These are phyloP conservation scores for Linum usitatissimum DNA, from an alignment of 345 rosid genomes.

Conservation along the genomic window DNA sequence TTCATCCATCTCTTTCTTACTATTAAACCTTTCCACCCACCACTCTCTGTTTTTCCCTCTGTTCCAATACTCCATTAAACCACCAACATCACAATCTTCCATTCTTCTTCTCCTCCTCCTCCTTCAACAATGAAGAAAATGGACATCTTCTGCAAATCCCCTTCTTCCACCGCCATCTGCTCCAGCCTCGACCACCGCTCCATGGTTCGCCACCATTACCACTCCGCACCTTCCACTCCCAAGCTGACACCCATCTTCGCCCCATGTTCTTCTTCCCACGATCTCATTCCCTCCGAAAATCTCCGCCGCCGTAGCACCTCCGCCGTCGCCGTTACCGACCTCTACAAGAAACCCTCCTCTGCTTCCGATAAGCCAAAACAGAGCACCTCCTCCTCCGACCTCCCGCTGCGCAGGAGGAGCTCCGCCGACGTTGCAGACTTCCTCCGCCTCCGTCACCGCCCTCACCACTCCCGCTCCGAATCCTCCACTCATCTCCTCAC, in stretches of 20 bases:
- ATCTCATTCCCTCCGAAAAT: slow-evolving; percentile 16
- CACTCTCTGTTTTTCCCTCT: not conserved
- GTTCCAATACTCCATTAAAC: not conserved
- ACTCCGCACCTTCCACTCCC: not conserved
- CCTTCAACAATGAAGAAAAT: slow-evolving; percentile 38
- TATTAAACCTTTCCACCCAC: too few relatives aligned
- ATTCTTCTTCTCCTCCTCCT: slow-evolving; percentile 10
- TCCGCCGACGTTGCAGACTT: slow-evolving; percentile 46
- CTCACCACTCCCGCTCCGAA: slow-evolving; percentile 21
- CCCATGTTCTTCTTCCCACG: slow-evolving; percentile 38
- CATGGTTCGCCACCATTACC: slow-evolving; percentile 23
- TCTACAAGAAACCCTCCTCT: not conserved
- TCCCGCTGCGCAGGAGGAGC: slow-evolving; percentile 41
- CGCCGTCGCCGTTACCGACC: not conserved
- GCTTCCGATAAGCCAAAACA: not conserved
- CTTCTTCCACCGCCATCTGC: slow-evolving; percentile 75
- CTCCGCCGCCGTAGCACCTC: not conserved
- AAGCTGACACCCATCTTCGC: slow-evolving; percentile 12
- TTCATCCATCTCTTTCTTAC: too few relatives aligned
- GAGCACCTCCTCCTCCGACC: not conserved
- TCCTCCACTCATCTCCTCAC: slow-evolving; percentile 61
- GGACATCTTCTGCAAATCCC: slow-evolving; percentile 73
- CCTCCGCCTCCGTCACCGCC: slow-evolving; percentile 49
- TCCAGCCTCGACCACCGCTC: slow-evolving; percentile 37
- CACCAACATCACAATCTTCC: not conserved